These are phyloP conservation scores for Tricholoma flavovirens DNA, from an alignment of 768 basidiomycete genomes.

Conservation along the genomic window DNA sequence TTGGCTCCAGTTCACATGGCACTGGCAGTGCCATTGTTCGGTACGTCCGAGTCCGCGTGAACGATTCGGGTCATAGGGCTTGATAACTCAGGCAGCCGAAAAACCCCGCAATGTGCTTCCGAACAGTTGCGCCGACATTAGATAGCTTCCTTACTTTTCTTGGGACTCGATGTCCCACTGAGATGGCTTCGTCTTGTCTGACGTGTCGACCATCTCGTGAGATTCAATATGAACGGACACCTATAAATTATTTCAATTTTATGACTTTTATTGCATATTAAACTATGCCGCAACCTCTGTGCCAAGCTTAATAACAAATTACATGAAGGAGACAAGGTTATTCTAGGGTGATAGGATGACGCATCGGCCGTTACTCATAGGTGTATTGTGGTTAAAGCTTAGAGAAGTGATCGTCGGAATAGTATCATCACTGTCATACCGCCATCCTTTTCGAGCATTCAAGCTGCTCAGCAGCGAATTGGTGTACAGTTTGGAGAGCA, in stretches of 20 bases:
- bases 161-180: background rate
- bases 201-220: background rate
- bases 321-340: background rate
- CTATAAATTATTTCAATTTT: background rate
- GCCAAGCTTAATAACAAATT: background rate
- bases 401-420: background rate
- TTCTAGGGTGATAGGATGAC: background rate
- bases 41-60: no score
- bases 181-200: background rate
- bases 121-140: background rate
- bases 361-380: background rate
- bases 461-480: conserved; percentile 36
- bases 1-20: no score
- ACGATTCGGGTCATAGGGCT: no score
- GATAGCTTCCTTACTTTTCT: background rate
- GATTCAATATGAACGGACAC: background rate
- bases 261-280: no score
- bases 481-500: conserved; percentile 35
- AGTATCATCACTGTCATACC: conserved; percentile 5
- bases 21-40: no score
- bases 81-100: no score
- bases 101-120: no score
- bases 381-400: background rate
- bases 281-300: background rate
- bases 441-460: conserved; percentile 29